Evolutionary conservation across 805 yeast species (phyloP).

Genomic region (Kregervanrija pseudodelftensis): DNA sequence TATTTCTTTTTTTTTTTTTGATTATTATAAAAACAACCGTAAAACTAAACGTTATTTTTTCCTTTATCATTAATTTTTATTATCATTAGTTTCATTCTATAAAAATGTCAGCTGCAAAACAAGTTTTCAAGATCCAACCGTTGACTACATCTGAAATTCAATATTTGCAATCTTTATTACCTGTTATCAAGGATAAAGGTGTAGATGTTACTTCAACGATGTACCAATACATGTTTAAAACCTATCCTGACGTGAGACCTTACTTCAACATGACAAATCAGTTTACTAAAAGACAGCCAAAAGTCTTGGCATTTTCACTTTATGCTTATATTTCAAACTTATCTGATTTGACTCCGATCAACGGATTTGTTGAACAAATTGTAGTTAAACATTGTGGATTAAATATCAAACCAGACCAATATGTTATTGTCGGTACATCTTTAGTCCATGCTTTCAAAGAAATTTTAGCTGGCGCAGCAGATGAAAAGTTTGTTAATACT

Average conservation of each 20-base stretch:
- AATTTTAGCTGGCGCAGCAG: conserved; percentile 54
- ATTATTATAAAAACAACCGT: too few species aligned
- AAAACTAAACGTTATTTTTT: too few species aligned
- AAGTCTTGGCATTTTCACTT: conserved; percentile 55
- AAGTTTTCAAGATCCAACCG: conserved; percentile 24
- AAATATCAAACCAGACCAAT: conserved; percentile 56
- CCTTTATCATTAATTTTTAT: too few species aligned
- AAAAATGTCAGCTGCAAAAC: conserved; percentile 3
- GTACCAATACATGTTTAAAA: conserved; percentile 47
- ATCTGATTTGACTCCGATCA: conserved; percentile 47
- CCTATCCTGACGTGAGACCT: conserved; percentile 48
- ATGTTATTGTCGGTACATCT: conserved; percentile 54
- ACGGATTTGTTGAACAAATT: conserved; percentile 49
- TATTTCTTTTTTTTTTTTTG: too few species aligned
- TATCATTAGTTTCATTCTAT: too few species aligned
- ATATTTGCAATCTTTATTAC: conserved; percentile 41
- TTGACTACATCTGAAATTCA: conserved; percentile 27
- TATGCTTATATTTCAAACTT: conserved; percentile 57
- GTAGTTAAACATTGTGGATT: conserved; percentile 62
- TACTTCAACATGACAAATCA: conserved; percentile 59
- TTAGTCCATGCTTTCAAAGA: conserved; percentile 48
- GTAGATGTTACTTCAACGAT: conserved; percentile 45
- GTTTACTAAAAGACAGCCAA: conserved; percentile 47
- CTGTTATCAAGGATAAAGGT: conserved; percentile 51
- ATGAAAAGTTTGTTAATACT: conserved; percentile 48